Conservation (phyloP, 192 early-diverging fungal genomes). For the Rhizoclosmatium globosum region DNA sequence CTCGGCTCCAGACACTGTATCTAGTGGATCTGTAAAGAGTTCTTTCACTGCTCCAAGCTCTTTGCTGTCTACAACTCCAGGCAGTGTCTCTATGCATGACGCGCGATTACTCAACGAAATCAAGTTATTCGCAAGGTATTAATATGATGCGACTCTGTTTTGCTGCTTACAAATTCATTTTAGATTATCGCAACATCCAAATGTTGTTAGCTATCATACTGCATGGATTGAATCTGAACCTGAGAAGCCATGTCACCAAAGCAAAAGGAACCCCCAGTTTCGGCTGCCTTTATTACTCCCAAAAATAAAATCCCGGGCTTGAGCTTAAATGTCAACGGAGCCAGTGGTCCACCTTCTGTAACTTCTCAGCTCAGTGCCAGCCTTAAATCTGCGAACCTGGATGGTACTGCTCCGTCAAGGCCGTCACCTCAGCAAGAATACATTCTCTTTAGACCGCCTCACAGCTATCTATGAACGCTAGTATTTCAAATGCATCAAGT, state of each 20-base stretch:
- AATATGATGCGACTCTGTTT: background rate
- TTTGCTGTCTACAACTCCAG: background rate
- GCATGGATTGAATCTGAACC: conserved; percentile 55
- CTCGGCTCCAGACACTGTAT: conserved; percentile 21
- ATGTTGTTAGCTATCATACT: conserved; percentile 57
- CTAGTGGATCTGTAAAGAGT: background rate
- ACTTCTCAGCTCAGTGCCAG: conserved; percentile 7
- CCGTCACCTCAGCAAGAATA: background rate
- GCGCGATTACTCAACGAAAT: conserved; percentile 54
- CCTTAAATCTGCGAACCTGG: background rate
- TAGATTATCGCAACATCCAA: conserved; percentile 53
- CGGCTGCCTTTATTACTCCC: background rate
- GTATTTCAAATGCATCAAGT: background rate
- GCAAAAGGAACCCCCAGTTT: no score
- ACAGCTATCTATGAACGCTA: background rate
- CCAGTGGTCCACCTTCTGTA: background rate
- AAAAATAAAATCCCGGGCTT: background rate
- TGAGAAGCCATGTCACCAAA: background rate
- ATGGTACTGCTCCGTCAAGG: background rate
- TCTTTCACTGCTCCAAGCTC: background rate
- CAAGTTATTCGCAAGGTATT: conserved; percentile 52
- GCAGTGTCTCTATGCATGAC: conserved; percentile 38
- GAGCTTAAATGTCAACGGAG: no score
- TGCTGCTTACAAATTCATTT: conserved; percentile 36
- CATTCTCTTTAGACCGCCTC: conserved; percentile 6